Percentiles rank a stretch among this genome's conserved stretches.
These are phyloP conservation scores for Trypethelium eluteriae DNA, from an alignment of 495 filamentous ascomycete genomes.

Conservation along the genomic window DNA sequence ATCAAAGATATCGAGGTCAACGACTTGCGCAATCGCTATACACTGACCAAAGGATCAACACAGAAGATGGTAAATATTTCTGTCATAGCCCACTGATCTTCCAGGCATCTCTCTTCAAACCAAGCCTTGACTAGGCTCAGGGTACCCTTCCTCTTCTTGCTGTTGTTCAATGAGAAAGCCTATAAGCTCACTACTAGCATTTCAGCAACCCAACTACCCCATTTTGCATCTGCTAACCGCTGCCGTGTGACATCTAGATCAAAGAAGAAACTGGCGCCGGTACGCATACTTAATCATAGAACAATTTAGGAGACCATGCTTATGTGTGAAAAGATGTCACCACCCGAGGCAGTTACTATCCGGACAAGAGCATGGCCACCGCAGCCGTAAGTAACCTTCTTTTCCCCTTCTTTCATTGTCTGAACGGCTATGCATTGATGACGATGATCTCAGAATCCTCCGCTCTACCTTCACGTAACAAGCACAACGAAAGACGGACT, in stretches of 20 bases:
- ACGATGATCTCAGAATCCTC: conserved; percentile 64
- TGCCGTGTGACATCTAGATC: conserved; percentile 89
- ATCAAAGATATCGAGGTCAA: conserved; percentile 99
- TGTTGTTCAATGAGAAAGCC: conserved; percentile 47
- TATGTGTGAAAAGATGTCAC: conserved; percentile 90
- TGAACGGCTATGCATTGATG: background rate
- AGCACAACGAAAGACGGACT: conserved; percentile 88
- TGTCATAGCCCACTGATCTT: conserved; percentile 65
- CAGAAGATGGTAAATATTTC: conserved; percentile 98
- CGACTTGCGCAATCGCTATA: conserved; percentile 92
- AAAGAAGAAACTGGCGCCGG: conserved; percentile 99
- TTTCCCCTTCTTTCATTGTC: conserved; percentile 6
- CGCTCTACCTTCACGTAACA: conserved; percentile 89
- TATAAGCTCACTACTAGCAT: conserved; percentile 76
- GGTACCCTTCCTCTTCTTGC: conserved; percentile 30
- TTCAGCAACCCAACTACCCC: conserved; percentile 62
- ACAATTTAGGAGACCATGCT: conserved; percentile 52
- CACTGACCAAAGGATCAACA: conserved; percentile 92
- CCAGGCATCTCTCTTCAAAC: conserved; percentile 45
- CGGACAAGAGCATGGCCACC: conserved; percentile 95
- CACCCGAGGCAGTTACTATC: conserved; percentile 89
- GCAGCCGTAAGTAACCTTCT: conserved; percentile 59
- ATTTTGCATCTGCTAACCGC: conserved; percentile 97
- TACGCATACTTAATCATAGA: conserved; percentile 58
- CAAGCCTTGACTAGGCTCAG: conserved; percentile 18